Percentiles rank a stretch among this genome's conserved stretches.
phyloP scores from a whole-genome alignment of 805 yeast species.

The Ogataea parapolymorpha region DNA sequence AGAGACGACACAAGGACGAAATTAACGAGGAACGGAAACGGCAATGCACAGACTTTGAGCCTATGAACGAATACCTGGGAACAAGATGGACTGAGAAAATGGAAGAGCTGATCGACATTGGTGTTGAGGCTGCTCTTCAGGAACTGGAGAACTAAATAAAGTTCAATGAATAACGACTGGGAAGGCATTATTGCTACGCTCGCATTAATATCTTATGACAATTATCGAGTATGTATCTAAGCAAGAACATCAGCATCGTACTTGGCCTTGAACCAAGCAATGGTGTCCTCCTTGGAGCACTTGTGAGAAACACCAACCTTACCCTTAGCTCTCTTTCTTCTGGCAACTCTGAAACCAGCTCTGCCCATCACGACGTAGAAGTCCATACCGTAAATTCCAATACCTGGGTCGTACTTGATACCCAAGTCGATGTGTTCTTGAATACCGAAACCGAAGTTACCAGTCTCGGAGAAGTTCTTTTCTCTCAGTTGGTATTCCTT shows the following conservation, averaged over 20 bases:
- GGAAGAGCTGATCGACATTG: constrained; percentile 36
- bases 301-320: constrained; percentile 90
- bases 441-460: constrained; percentile 99
- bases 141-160: constrained; percentile 12
- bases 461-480: constrained; percentile 97
- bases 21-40: constrained; percentile 40
- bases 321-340: constrained; percentile 94
- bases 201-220: constrained; percentile 7
- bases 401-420: constrained; percentile 99
- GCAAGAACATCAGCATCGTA: constrained; percentile 91
- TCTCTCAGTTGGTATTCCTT: constrained; percentile 96
- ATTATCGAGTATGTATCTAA: constrained; percentile 15
- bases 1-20: constrained; percentile 44
- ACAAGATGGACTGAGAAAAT: constrained; percentile 51
- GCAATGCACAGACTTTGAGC: constrained; percentile 42
- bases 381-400: constrained; percentile 99
- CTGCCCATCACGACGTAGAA: constrained; percentile 99
- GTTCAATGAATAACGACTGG: neutral
- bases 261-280: constrained; percentile 98
- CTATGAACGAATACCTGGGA: constrained; percentile 42
- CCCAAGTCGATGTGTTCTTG: constrained; percentile 99
- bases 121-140: constrained; percentile 32
- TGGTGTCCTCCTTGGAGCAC: constrained; percentile 89
- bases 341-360: constrained; percentile 98
- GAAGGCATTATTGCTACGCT: constrained; percentile 1